These are phyloP conservation scores for Neospermospora avenae DNA, from an alignment of 2,329 filamentous ascomycete species.

Conservation along the genomic window DNA sequence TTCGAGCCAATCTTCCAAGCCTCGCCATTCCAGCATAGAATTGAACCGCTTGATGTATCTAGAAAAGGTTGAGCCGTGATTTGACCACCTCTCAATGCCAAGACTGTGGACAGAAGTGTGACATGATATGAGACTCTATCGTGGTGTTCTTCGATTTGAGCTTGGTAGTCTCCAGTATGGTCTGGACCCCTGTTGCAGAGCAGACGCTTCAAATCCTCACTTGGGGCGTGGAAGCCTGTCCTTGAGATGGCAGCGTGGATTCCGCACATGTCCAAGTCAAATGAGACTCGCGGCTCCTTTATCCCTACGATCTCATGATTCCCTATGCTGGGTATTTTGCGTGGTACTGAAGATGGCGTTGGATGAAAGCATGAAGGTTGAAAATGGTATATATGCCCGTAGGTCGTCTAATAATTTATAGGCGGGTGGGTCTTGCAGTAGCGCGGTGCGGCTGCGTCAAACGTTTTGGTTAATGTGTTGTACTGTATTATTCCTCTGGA, in stretches of 20 bases:
- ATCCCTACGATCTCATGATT: background rate
- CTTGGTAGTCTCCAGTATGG: conserved; percentile 46
- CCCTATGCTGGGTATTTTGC: background rate
- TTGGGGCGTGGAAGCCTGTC: conserved; percentile 30
- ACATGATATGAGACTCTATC: conserved; percentile 43
- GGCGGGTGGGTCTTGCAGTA: background rate
- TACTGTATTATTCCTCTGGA: too few relatives aligned
- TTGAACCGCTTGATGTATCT: conserved; percentile 52
- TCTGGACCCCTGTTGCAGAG: conserved; percentile 59
- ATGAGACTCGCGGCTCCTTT: background rate
- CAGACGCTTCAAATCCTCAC: conserved; percentile 41
- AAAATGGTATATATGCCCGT: too few relatives aligned
- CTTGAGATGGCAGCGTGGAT: conserved; percentile 52
- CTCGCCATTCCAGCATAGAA: conserved; percentile 97
- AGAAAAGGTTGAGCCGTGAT: conserved; percentile 71
- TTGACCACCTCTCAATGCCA: conserved; percentile 78
- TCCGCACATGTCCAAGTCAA: conserved; percentile 51
- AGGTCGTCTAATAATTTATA: background rate
- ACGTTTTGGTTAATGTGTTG: background rate
- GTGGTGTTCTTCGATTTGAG: conserved; percentile 29
- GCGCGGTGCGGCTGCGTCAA: background rate
- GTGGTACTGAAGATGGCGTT: background rate
- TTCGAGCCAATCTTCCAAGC: conserved; percentile 72
- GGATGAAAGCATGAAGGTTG: background rate
- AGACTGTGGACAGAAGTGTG: conserved; percentile 76